Evolutionary conservation across 2,329 filamentous ascomycete species (phyloP).

Genomic region (Neophaeococcomyces mojaviensis): DNA sequence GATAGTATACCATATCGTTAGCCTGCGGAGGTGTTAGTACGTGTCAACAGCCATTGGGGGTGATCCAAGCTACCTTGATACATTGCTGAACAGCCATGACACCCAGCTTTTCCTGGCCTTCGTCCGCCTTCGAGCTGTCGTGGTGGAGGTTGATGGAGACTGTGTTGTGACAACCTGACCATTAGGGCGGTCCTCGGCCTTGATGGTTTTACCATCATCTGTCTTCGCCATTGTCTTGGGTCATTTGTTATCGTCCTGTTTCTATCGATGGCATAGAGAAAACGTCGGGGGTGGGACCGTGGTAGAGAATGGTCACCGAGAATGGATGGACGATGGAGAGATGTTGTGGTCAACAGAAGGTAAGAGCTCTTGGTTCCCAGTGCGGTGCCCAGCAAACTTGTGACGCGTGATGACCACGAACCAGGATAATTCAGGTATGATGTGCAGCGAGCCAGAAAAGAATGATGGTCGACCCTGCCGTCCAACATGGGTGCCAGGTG

Average conservation of each 20-base stretch:
- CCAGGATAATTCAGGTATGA: background rate
- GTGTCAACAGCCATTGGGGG: background rate
- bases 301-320: background rate
- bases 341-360: background rate
- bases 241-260: background rate
- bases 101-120: conserved; percentile 18
- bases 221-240: conserved; percentile 16
- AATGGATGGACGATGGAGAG: background rate
- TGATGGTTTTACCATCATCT: conserved; percentile 12
- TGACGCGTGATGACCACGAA: background rate
- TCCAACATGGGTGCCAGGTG: no score
- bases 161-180: conserved; percentile 2
- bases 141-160: background rate
- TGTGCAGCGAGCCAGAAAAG: background rate
- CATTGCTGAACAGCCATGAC: conserved; percentile 34
- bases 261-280: background rate
- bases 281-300: background rate
- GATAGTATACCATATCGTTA: conserved; percentile 80
- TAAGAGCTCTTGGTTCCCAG: no score
- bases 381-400: background rate
- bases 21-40: conserved; percentile 39
- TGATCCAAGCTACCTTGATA: conserved; percentile 45
- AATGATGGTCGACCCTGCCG: no score
- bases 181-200: conserved; percentile 7
- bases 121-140: background rate